Conservation (phyloP, 306 rosid genomes). For the Dryas octopetala region DNA sequence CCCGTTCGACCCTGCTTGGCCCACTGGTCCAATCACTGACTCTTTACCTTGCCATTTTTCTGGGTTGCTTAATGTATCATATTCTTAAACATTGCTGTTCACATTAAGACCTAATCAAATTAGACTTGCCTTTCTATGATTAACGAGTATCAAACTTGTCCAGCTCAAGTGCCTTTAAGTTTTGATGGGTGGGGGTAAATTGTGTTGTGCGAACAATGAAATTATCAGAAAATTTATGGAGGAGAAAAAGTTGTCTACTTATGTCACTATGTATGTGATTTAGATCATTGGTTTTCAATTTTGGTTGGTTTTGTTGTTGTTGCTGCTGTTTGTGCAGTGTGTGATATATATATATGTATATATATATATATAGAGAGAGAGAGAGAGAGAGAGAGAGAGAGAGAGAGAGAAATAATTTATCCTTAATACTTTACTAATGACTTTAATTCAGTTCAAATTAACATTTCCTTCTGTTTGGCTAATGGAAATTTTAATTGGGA, state of each 20-base stretch:
- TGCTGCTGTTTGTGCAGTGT: background rate
- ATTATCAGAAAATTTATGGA: background rate
- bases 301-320: too few relatives aligned
- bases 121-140: background rate
- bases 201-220: background rate
- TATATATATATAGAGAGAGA: background rate
- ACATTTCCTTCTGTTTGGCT: background rate
- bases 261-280: background rate
- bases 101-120: background rate
- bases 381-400: background rate
- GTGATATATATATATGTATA: background rate
- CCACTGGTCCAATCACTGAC: background rate
- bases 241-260: background rate
- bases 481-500: background rate
- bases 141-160: background rate
- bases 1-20: background rate
- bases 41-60: background rate
- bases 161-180: background rate
- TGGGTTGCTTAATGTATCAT: background rate
- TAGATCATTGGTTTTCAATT: background rate
- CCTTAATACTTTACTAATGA: background rate
- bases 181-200: background rate
- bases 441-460: background rate
- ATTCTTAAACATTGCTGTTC: background rate
- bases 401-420: background rate